Base-by-base conservation (phyloP, 1,139 yeast genomes). In the Debaryomycetaceae sp. region DNA sequence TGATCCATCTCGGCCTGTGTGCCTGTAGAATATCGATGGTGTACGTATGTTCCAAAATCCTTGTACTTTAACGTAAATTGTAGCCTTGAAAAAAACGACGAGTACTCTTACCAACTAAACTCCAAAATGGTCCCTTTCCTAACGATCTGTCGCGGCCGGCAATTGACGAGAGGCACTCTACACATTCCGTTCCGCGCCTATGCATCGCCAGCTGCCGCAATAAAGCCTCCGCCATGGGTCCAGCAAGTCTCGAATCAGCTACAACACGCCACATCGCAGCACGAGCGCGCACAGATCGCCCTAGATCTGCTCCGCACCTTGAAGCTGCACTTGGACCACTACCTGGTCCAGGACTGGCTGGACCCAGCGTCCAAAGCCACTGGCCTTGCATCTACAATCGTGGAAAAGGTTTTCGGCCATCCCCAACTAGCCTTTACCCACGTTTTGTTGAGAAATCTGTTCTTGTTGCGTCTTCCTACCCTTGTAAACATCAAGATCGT, bases 391-490 rank as follows among this genome's bases (percentile, higher is more conserved):
- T 32, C 29, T 3, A 30, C 30, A 16, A 30, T 39, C 11, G 30
- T 39, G n/a, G 35, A 35, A 12, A 23, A 22, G 15, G 38, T 61
- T 4, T 48, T 63, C 26, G 26, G 30, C 14, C 7, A 22, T n/a
- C 34, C 42, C 26, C 46, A 43, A 12, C 44, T 48, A 4, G 30
- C 27, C 4, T 53, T 62, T 26, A 37, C 44, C 13, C 37, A 44
- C 21, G 30, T 33, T 3, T 44, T 62, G 18, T 47, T 62, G 32
- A 48, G 40, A 23, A 39, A 45, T 18, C 37, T 60, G n/a, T 53
- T 64, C 28, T 37, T 54, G 12, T 42, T 63, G 35, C 53, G 55
- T 29, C 47, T 63, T 15, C 64, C 68, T 3, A 41, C 56, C 11
- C 14, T 29, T 3, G 33, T 36, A 21, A 57, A 53, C 32, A 38